Evolutionary conservation across 1,284 basidiomycete genomes (phyloP).

Genomic region (Cryptococcus maquisensis): DNA sequence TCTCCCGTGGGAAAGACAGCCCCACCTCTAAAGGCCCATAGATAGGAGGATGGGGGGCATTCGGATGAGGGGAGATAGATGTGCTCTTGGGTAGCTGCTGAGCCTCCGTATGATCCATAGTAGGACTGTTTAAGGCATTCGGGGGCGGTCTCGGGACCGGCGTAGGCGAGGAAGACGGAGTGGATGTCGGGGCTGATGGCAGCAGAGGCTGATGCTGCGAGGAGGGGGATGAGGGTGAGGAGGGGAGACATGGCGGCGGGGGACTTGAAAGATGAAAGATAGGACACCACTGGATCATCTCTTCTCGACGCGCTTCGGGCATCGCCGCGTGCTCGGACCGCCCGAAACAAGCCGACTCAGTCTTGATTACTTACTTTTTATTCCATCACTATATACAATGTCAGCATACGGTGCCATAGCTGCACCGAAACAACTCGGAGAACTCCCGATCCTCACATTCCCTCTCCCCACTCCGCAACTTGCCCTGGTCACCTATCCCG

Average conservation of each 20-base stretch:
- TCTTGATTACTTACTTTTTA: no score
- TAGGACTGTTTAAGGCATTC: constrained; percentile 13
- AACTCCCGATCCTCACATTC: constrained; percentile 47
- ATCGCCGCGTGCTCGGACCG: neutral
- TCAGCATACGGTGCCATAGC: constrained; percentile 54
- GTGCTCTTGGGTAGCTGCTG: constrained; percentile 7
- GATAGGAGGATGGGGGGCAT: constrained; percentile 26
- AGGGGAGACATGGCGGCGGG: neutral
- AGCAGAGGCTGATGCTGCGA: constrained; percentile 1
- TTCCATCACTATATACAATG: constrained; percentile 3
- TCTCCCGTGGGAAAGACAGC: constrained; percentile 14
- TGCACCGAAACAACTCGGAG: constrained; percentile 24
- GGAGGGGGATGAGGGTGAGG: constrained; percentile 7
- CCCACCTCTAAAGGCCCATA: constrained; percentile 11
- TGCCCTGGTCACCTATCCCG: constrained; percentile 58
- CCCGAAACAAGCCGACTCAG: no score
- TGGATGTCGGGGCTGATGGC: constrained; percentile 2
- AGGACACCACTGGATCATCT: neutral
- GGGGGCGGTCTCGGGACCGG: neutral
- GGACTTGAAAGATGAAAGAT: neutral
- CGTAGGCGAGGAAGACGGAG: neutral
- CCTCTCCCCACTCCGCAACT: constrained; percentile 28
- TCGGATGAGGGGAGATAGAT: constrained; percentile 13
- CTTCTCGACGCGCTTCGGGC: neutral
- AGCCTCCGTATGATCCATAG: constrained; percentile 17